Conservation (phyloP, 2,329 filamentous ascomycete genomes). For the Pseudogymnoascus sp. region DNA sequence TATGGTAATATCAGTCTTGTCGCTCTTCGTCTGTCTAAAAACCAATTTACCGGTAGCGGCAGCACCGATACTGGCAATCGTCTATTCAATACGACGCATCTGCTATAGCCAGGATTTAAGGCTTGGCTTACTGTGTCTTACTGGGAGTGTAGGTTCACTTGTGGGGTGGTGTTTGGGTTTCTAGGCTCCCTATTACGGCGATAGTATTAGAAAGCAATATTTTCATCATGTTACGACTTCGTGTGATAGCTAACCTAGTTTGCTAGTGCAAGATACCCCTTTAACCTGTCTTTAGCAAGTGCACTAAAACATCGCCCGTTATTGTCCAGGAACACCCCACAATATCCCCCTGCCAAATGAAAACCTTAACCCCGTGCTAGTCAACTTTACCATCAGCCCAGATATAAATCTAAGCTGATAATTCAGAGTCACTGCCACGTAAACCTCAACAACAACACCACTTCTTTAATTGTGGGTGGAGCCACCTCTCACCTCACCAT, state of each 20-base stretch:
- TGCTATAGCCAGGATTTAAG: slow-evolving; percentile 24
- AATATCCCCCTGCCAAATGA: neutral
- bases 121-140: neutral
- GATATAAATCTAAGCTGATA: neutral
- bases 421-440: neutral
- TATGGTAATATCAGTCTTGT: slow-evolving; percentile 34
- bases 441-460: neutral
- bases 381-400: neutral
- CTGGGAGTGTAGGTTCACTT: too few relatives aligned
- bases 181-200: neutral
- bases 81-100: slow-evolving; percentile 48
- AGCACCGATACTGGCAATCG: slow-evolving; percentile 50
- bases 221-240: neutral
- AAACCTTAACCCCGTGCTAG: neutral
- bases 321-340: neutral
- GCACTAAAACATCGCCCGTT: neutral
- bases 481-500: neutral
- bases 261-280: neutral
- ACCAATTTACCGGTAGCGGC: slow-evolving; percentile 44
- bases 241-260: neutral
- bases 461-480: neutral
- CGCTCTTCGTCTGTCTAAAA: slow-evolving; percentile 46
- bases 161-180: neutral
- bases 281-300: neutral
- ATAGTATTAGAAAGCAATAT: neutral